These are phyloP conservation scores for Gremmenia infestans DNA, from an alignment of 2,329 filamentous ascomycete species.

Conservation along the genomic window DNA sequence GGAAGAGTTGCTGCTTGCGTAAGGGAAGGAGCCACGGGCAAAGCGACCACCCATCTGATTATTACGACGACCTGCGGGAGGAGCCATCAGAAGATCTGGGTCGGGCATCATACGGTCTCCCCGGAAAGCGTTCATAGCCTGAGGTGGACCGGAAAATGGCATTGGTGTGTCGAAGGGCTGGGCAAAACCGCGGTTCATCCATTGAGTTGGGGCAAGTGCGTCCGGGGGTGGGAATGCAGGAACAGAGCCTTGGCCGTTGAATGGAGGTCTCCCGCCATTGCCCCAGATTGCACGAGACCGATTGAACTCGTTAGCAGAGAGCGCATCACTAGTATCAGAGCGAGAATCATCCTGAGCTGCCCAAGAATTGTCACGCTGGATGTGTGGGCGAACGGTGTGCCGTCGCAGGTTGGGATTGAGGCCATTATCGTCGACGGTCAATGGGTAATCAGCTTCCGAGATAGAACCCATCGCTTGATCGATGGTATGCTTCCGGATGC, in stretches of 20 bases:
- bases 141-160: slow-evolving; percentile 21
- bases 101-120: slow-evolving; percentile 28
- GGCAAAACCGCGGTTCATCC: slow-evolving; percentile 38
- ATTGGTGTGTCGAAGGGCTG: slow-evolving; percentile 29
- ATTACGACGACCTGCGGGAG: slow-evolving; percentile 23
- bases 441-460: slow-evolving; percentile 39
- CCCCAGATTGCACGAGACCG: slow-evolving; percentile 54
- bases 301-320: slow-evolving; percentile 47
- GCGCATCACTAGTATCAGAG: slow-evolving; percentile 52
- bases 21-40: slow-evolving; percentile 26
- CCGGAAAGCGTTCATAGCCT: slow-evolving; percentile 22
- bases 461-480: slow-evolving; percentile 49
- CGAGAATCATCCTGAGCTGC: slow-evolving; percentile 46
- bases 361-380: slow-evolving; percentile 46
- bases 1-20: slow-evolving; percentile 31
- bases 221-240: slow-evolving; percentile 29
- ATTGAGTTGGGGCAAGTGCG: slow-evolving; percentile 38
- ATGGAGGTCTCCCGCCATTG: slow-evolving; percentile 38
- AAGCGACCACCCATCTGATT: slow-evolving; percentile 24
- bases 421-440: slow-evolving; percentile 21
- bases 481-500: slow-evolving; percentile 53
- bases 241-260: slow-evolving; percentile 23
- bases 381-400: slow-evolving; percentile 34
- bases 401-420: slow-evolving; percentile 22
- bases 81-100: slow-evolving; percentile 26